Conservation (phyloP, 1,284 basidiomycete species). For the Ceratobasidium sp. region DNA sequence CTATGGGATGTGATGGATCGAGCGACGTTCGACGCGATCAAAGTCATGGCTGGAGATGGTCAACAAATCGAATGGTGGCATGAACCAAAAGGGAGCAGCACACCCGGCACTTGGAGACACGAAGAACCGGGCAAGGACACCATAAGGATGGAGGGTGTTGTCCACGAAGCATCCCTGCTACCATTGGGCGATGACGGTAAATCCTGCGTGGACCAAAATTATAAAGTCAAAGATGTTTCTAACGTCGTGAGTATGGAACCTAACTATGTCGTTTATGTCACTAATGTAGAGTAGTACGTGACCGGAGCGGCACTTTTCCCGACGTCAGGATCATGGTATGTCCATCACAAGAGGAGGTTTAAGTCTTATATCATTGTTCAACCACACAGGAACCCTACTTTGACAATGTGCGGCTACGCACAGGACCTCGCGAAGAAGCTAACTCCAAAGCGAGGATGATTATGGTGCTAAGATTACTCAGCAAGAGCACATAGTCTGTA, state of each 20-base stretch:
- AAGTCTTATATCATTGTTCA: not conserved
- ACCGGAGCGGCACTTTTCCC: constrained; percentile 50
- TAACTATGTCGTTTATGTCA: not conserved
- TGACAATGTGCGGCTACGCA: constrained; percentile 52
- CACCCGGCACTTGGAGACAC: not conserved
- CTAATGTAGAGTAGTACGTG: constrained; percentile 42
- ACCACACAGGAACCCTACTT: constrained; percentile 40
- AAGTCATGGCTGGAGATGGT: constrained; percentile 45
- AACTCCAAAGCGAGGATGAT: not conserved
- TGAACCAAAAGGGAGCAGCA: constrained; percentile 23
- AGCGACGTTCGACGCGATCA: constrained; percentile 50
- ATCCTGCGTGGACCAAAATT: constrained; percentile 31
- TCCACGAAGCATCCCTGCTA: constrained; percentile 52
- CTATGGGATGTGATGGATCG: constrained; percentile 50
- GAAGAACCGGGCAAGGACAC: constrained; percentile 24
- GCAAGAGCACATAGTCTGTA: not conserved
- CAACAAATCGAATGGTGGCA: constrained; percentile 49
- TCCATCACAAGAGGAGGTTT: not conserved
- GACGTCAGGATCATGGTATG: constrained; percentile 48
- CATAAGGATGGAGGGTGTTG: constrained; percentile 48
- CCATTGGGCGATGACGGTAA: constrained; percentile 28
- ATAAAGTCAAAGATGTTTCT: constrained; percentile 20
- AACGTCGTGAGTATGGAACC: constrained; percentile 31
- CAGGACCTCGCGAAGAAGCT: constrained; percentile 52
- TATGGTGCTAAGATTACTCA: not conserved